phyloP scores from a whole-genome alignment of 192 early-diverging fungal genomes.

The Rhizophagus sp. region DNA sequence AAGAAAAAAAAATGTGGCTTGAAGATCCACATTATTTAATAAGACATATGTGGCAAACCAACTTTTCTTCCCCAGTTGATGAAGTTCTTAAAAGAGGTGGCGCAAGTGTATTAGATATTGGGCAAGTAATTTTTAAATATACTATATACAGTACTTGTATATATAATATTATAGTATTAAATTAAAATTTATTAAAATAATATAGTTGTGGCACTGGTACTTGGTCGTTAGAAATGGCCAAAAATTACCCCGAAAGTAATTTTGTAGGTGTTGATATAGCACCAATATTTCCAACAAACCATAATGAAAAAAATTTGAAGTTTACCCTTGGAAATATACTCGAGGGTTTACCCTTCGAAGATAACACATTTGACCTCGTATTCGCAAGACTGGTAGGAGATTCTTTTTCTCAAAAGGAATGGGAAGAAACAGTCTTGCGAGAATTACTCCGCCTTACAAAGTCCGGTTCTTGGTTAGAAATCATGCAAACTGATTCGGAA shows the following conservation, averaged over 20 bases:
- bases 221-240: background rate
- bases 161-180: no score
- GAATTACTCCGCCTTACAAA: background rate
- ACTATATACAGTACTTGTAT: no score
- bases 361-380: slow-evolving; percentile 10
- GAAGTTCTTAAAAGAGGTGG: background rate
- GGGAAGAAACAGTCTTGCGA: background rate
- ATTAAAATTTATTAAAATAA: no score
- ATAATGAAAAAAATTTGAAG: background rate
- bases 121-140: no score
- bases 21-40: background rate
- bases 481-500: background rate
- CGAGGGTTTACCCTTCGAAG: background rate
- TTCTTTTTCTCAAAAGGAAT: background rate
- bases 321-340: background rate
- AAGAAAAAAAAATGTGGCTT: background rate
- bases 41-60: background rate
- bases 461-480: background rate
- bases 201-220: background rate
- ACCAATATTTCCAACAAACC: background rate
- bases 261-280: background rate
- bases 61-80: background rate
- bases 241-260: background rate
- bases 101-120: background rate
- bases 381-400: no score